phyloP scores from a whole-genome alignment of 805 yeast genomes.

The Ogataea siamensis region DNA sequence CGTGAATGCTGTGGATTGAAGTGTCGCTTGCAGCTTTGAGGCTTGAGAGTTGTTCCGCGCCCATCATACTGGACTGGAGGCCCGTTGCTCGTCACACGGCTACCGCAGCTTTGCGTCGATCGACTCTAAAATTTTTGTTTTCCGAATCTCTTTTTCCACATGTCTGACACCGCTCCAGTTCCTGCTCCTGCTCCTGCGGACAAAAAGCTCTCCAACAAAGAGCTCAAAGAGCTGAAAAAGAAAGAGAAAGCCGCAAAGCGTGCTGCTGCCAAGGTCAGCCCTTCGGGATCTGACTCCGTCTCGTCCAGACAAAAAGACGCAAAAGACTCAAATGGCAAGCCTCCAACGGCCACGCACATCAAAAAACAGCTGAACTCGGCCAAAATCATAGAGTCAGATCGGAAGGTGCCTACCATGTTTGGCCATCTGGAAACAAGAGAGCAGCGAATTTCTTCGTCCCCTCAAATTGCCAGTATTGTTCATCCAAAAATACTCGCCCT shows the following conservation, averaged over 20 bases:
- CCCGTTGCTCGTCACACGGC: neutral
- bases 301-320: slow-evolving; percentile 7
- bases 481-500: slow-evolving; percentile 83
- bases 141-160: slow-evolving; percentile 2
- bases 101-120: slow-evolving; percentile 8
- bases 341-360: slow-evolving; percentile 48
- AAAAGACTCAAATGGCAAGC: slow-evolving; percentile 33
- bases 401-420: slow-evolving; percentile 63
- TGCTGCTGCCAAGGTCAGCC: slow-evolving; percentile 74
- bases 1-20: too few relatives aligned
- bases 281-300: slow-evolving; percentile 23
- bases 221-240: slow-evolving; percentile 82
- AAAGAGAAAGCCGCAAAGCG: slow-evolving; percentile 89
- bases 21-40: too few relatives aligned
- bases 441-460: slow-evolving; percentile 62
- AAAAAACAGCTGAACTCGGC: slow-evolving; percentile 55
- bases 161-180: slow-evolving; percentile 7
- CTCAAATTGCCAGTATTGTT: slow-evolving; percentile 61
- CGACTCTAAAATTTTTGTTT: slow-evolving; percentile 9
- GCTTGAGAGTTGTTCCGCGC: too few relatives aligned
- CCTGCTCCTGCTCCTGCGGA: slow-evolving; percentile 2
- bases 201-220: slow-evolving; percentile 59
- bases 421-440: slow-evolving; percentile 79
- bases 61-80: too few relatives aligned
- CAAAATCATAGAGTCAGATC: slow-evolving; percentile 40